phyloP scores from a whole-genome alignment of 106 monocot genomes.

The Dendrobium nobile region DNA sequence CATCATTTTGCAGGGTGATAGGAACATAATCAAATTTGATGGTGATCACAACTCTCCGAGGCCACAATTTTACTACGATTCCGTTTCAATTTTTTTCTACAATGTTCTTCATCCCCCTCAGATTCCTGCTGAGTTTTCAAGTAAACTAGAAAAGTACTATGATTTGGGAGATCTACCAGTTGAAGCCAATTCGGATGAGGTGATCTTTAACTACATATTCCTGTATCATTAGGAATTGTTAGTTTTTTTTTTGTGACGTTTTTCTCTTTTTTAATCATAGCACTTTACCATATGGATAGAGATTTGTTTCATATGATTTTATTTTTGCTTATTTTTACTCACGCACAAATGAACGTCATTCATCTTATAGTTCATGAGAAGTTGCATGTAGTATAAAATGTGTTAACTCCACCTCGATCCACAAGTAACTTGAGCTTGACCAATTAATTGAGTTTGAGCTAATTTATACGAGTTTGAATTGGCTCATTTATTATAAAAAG shows the following conservation, averaged over 20 bases:
- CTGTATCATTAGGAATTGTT: not conserved
- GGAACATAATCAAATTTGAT: constrained; percentile 94
- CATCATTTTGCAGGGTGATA: constrained; percentile 68
- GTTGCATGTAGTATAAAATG: no score
- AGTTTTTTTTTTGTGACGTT: not conserved
- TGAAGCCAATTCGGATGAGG: constrained; percentile 73
- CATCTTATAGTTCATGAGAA: no score
- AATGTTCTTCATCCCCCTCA: constrained; percentile 91
- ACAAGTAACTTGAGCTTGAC: no score
- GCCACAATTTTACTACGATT: constrained; percentile 95
- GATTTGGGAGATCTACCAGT: constrained; percentile 64
- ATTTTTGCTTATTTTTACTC: no score
- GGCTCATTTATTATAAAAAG: not conserved
- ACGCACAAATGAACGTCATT: no score
- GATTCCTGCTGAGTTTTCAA: constrained; percentile 48
- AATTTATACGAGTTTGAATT: no score
- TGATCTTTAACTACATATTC: constrained; percentile 16
- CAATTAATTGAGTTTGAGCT: no score
- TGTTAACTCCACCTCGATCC: no score
- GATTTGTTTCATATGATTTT: no score
- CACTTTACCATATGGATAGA: no score
- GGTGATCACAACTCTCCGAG: constrained; percentile 95
- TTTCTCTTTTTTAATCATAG: not conserved
- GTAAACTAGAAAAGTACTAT: constrained; percentile 73
- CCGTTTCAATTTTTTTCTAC: constrained; percentile 96